Conservation (phyloP, 2,329 filamentous ascomycete genomes). For the Blastomyces emzantsi region DNA sequence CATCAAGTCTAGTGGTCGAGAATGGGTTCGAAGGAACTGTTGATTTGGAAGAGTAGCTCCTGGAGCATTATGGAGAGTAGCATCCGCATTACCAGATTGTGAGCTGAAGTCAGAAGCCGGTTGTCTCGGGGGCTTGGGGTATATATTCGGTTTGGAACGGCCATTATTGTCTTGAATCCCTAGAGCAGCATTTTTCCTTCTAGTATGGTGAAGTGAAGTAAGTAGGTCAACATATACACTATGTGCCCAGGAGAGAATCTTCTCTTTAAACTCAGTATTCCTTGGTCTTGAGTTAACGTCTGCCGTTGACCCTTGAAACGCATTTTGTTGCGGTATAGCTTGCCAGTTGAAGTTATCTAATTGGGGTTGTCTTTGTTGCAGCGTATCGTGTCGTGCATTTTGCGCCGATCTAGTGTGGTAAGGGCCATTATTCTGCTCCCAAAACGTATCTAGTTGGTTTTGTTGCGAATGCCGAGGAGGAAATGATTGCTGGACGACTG, state of each 20-base stretch:
- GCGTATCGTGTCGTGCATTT: background rate
- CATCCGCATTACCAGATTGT: constrained; percentile 9
- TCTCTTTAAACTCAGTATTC: constrained; percentile 55
- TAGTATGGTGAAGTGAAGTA: constrained; percentile 51
- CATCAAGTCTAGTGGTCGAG: constrained; percentile 1
- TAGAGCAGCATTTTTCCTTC: constrained; percentile 42
- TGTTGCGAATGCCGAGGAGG: constrained; percentile 23
- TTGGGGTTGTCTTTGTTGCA: background rate
- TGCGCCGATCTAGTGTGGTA: constrained; percentile 21
- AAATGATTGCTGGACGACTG: constrained; percentile 28
- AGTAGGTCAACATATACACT: constrained; percentile 63
- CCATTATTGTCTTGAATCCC: constrained; percentile 32
- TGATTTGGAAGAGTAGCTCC: constrained; percentile 7
- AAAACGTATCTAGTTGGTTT: constrained; percentile 12
- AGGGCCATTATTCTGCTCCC: constrained; percentile 23
- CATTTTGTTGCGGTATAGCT: constrained; percentile 4
- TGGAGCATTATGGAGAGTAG: background rate
- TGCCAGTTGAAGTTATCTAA: constrained; percentile 24
- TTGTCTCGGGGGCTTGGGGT: constrained; percentile 52
- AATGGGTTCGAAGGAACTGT: constrained; percentile 11
- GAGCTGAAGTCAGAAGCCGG: constrained; percentile 34
- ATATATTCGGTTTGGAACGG: constrained; percentile 48
- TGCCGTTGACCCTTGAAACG: constrained; percentile 19
- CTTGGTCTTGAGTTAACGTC: constrained; percentile 22
- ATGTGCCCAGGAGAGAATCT: constrained; percentile 60